Evolutionary conservation across 768 basidiomycete species (phyloP).

Genomic region (Lentinula sp.): DNA sequence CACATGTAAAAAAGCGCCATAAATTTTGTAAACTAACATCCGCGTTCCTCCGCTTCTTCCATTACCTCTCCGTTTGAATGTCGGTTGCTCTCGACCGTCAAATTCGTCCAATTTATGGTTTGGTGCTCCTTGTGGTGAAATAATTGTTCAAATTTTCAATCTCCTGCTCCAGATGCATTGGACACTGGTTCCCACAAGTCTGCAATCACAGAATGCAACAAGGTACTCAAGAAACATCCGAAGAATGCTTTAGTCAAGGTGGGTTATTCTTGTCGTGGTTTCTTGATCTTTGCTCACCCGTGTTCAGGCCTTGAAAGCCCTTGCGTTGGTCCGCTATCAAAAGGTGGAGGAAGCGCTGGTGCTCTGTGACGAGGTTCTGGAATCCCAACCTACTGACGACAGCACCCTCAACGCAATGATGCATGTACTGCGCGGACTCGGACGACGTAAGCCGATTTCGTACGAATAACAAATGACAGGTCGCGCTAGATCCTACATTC

Average conservation of each 20-base stretch:
- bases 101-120: conserved; percentile 82
- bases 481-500: not conserved
- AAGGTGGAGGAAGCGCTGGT: conserved; percentile 80
- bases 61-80: conserved; percentile 30
- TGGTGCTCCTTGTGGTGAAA: conserved; percentile 1
- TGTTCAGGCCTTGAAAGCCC: conserved; percentile 70
- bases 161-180: conserved; percentile 56
- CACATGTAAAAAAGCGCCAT: not conserved
- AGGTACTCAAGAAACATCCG: conserved; percentile 81
- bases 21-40: not conserved
- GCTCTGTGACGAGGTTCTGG: conserved; percentile 76
- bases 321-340: conserved; percentile 78
- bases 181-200: conserved; percentile 86
- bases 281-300: conserved; percentile 11
- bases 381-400: conserved; percentile 67
- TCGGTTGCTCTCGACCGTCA: conserved; percentile 72
- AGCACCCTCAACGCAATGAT: conserved; percentile 73
- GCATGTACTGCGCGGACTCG: conserved; percentile 76
- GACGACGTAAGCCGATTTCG: conserved; percentile 42
- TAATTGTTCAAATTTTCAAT: conserved; percentile 3
- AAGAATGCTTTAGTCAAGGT: conserved; percentile 71
- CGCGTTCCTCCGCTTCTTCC: conserved; percentile 5
- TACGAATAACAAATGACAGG: not conserved
- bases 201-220: conserved; percentile 80
- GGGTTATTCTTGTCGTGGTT: conserved; percentile 2